phyloP scores from a whole-genome alignment of 2,329 filamentous ascomycete species.

The Fusarium devonianum region DNA sequence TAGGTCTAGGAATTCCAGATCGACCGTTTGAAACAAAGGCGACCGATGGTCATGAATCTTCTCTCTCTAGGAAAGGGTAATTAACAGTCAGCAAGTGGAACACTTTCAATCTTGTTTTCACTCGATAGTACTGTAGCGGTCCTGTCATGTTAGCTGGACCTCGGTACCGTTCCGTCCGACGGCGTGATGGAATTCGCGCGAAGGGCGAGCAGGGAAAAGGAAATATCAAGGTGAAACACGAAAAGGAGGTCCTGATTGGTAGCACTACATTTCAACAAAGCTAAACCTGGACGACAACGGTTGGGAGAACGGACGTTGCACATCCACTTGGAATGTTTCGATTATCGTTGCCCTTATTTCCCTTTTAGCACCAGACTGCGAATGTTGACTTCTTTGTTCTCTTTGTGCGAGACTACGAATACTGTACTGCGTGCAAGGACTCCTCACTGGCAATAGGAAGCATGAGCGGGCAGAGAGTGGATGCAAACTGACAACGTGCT shows the following conservation, averaged over 20 bases:
- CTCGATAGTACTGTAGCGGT: slow-evolving; percentile 1
- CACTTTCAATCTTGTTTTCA: slow-evolving; percentile 14
- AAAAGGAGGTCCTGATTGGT: slow-evolving; percentile 13
- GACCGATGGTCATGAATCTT: neutral
- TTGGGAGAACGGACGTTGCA: slow-evolving; percentile 2
- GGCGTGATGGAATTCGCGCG: slow-evolving; percentile 10
- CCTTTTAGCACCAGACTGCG: slow-evolving; percentile 1
- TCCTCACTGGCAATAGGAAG: neutral
- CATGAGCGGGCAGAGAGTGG: neutral
- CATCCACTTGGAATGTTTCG: slow-evolving; percentile 12
- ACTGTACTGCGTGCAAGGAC: neutral
- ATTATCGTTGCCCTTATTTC: slow-evolving; percentile 8
- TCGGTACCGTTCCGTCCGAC: neutral
- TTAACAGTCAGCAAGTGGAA: slow-evolving; percentile 23
- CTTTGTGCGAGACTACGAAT: neutral
- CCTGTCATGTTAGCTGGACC: slow-evolving; percentile 9
- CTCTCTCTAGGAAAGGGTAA: neutral
- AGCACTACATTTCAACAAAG: slow-evolving; percentile 20
- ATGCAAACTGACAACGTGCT: slow-evolving; percentile 8
- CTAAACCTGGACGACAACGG: slow-evolving; percentile 1
- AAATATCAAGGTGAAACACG: slow-evolving; percentile 25
- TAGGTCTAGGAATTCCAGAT: neutral
- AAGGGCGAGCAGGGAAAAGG: slow-evolving; percentile 9
- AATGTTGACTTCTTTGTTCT: slow-evolving; percentile 1
- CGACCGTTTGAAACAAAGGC: slow-evolving; percentile 3